Conservation (phyloP, 805 yeast species). For the Candida lessepsii region DNA sequence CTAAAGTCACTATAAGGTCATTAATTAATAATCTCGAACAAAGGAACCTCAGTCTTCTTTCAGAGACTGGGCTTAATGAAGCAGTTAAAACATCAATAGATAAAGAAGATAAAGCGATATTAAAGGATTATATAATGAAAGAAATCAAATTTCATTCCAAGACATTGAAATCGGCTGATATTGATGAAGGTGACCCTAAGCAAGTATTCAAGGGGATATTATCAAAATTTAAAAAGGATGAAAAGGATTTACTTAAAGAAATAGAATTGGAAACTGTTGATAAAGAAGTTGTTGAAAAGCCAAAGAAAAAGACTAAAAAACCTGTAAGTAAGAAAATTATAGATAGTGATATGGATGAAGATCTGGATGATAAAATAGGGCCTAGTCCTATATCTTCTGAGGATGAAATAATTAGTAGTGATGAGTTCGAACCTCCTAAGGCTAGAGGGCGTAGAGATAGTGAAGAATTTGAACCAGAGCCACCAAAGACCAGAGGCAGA, state of each 20-base stretch:
- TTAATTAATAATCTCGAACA: conserved; percentile 61
- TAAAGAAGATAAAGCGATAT: conserved; percentile 75
- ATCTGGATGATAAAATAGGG: conserved; percentile 7
- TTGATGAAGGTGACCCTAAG: conserved; percentile 30
- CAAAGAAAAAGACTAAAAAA: conserved; percentile 4
- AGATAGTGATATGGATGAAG: conserved; percentile 3
- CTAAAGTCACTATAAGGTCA: conserved; percentile 10
- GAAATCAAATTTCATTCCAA: conserved; percentile 56
- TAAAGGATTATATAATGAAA: conserved; percentile 58
- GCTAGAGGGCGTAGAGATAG: too few relatives aligned
- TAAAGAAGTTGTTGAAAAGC: not conserved
- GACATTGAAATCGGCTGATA: conserved; percentile 44
- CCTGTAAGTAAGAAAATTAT: conserved; percentile 1
- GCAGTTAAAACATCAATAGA: conserved; percentile 74
- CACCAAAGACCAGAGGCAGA: not conserved
- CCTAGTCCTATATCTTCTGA: conserved; percentile 4
- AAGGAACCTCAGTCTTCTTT: conserved; percentile 65
- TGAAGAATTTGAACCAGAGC: too few relatives aligned
- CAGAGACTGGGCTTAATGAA: conserved; percentile 69
- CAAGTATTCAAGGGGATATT: conserved; percentile 45
- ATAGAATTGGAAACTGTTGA: not conserved
- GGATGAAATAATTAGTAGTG: conserved; percentile 7
- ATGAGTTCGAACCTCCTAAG: conserved; percentile 5
- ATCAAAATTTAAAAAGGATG: conserved; percentile 5
- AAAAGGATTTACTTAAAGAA: not conserved